Conservation (phyloP, 352 stramenopile species). For the Pythium dissotocum region DNA sequence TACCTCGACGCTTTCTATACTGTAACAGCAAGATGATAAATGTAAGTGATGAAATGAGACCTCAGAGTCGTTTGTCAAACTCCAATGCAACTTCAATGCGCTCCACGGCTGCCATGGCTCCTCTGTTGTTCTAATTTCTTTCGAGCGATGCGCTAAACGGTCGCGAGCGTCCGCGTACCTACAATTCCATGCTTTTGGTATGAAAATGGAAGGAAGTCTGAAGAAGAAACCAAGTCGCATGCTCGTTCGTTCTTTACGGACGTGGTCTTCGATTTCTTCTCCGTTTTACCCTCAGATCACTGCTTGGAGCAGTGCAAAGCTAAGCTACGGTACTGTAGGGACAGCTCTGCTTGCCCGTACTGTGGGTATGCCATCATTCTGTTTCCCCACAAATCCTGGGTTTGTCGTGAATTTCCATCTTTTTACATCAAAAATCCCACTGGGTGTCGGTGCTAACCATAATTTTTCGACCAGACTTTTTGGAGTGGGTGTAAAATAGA, state of each 20-base stretch:
- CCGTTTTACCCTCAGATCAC: background rate
- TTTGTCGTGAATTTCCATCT: background rate
- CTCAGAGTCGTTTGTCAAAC: background rate
- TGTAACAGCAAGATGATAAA: background rate
- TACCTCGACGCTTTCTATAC: background rate
- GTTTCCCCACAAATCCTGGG: background rate
- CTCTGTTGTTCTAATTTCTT: conserved; percentile 3
- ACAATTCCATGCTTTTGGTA: background rate
- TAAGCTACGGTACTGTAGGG: too few relatives aligned
- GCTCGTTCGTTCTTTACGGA: background rate
- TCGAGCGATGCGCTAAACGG: background rate
- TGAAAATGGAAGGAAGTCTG: conserved; percentile 6
- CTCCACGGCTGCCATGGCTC: background rate
- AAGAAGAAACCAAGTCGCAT: background rate
- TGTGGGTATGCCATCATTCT: background rate
- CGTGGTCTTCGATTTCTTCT: background rate
- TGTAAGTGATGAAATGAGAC: background rate
- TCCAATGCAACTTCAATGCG: background rate
- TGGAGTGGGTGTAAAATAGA: background rate
- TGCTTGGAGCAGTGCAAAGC: too few relatives aligned
- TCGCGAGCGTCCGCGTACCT: background rate
- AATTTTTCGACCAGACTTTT: background rate
- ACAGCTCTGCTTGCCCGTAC: background rate
- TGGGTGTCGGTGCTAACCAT: background rate
- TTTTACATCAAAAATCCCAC: background rate